Percentiles rank a stretch among this genome's conserved stretches.
phyloP scores from a whole-genome alignment of 1,139 yeast species.

The Suhomyces maxii region DNA sequence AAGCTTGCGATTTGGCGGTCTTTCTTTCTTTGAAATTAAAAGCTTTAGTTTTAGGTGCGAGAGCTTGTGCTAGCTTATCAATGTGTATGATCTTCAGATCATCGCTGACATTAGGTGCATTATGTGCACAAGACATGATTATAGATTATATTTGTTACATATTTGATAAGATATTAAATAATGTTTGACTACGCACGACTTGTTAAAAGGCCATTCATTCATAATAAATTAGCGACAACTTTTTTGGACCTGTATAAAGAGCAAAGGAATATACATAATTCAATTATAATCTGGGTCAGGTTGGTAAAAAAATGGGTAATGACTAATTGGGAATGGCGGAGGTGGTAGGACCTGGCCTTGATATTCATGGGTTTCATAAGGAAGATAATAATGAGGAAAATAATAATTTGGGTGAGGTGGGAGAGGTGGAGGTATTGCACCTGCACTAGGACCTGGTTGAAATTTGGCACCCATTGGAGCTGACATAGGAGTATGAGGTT shows the following conservation, averaged over 20 bases:
- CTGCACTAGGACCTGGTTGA: constrained; percentile 4
- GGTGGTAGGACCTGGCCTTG: constrained; percentile 6
- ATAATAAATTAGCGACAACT: background rate
- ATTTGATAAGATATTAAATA: background rate
- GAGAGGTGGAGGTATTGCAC: constrained; percentile 6
- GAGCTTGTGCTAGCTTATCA: constrained; percentile 8
- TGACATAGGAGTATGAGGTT: constrained; percentile 2
- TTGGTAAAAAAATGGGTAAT: constrained; percentile 11
- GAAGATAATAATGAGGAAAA: constrained; percentile 10
- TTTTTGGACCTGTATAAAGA: background rate
- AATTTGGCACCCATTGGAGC: constrained; percentile 6
- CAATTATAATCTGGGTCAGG: constrained; percentile 6
- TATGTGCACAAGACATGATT: constrained; percentile 4
- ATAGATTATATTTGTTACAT: background rate
- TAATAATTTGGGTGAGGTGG: constrained; percentile 9
- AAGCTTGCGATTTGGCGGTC: background rate
- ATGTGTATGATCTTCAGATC: constrained; percentile 8
- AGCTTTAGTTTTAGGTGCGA: constrained; percentile 1
- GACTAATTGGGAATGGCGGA: constrained; percentile 8
- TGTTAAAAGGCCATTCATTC: background rate
- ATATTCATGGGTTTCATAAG: constrained; percentile 10
- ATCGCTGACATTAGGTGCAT: background rate
- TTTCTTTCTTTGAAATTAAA: background rate
- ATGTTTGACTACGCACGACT: background rate
- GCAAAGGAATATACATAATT: background rate